These are phyloP conservation scores for Coleophoma crateriformis DNA, from an alignment of 2,329 filamentous ascomycete species.

Conservation along the genomic window DNA sequence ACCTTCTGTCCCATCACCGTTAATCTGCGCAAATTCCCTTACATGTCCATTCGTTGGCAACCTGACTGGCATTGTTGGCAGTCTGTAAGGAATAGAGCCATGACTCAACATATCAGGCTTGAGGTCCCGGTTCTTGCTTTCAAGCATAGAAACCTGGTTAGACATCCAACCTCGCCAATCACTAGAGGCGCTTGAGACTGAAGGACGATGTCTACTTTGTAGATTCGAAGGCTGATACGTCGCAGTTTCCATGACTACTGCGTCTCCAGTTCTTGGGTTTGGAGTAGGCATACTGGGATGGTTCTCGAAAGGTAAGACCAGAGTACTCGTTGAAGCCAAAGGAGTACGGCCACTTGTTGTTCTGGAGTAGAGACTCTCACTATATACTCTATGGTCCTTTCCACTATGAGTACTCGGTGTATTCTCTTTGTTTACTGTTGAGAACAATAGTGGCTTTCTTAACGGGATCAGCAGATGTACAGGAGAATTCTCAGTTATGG, in stretches of 20 bases:
- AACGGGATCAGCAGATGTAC: background rate
- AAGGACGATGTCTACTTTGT: conserved; percentile 24
- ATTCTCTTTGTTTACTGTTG: conserved; percentile 1
- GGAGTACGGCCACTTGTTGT: conserved; percentile 23
- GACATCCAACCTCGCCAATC: conserved; percentile 53
- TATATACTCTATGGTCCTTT: conserved; percentile 13
- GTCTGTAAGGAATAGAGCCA: conserved; percentile 16
- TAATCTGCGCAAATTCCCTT: conserved; percentile 45
- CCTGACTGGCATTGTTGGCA: conserved; percentile 22
- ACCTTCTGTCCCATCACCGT: conserved; percentile 27
- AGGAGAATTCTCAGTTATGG: background rate
- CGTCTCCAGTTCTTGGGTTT: conserved; percentile 24
- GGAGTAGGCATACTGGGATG: conserved; percentile 2
- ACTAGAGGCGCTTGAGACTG: conserved; percentile 39
- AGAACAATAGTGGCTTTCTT: conserved; percentile 7
- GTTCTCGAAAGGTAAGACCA: conserved; percentile 11
- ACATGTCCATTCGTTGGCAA: conserved; percentile 33
- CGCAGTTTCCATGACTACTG: conserved; percentile 27
- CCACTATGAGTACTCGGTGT: background rate
- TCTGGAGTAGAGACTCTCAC: conserved; percentile 26
- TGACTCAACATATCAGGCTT: conserved; percentile 2
- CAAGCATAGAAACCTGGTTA: conserved; percentile 42
- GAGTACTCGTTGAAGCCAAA: conserved; percentile 9
- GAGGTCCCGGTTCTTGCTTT: conserved; percentile 22
- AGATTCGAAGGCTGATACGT: conserved; percentile 23